These are phyloP conservation scores for Geotrichum australiense DNA, from an alignment of 1,139 yeast genomes.

Conservation along the genomic window DNA sequence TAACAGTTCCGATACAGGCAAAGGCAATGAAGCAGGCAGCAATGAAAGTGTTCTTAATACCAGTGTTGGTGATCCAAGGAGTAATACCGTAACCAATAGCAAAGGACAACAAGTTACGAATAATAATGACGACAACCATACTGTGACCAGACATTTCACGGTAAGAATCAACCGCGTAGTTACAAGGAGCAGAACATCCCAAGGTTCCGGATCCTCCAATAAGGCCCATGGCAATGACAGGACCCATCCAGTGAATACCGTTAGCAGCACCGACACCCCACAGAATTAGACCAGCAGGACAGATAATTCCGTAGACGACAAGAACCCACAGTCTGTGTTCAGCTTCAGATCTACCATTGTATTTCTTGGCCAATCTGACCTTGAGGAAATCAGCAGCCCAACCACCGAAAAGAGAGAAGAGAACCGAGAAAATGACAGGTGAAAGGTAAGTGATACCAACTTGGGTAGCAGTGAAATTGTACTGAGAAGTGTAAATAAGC, in stretches of 20 bases:
- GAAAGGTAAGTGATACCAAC: constrained; percentile 78
- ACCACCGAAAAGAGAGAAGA: constrained; percentile 58
- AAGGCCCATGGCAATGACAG: constrained; percentile 34
- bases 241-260: constrained; percentile 51
- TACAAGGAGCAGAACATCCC: constrained; percentile 47
- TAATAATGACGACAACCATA: constrained; percentile 39
- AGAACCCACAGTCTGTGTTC: constrained; percentile 70
- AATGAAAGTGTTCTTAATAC: constrained; percentile 42
- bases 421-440: constrained; percentile 63
- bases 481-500: constrained; percentile 48
- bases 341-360: constrained; percentile 66
- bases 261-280: constrained; percentile 75
- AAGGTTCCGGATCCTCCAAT: constrained; percentile 48
- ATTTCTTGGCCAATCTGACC: constrained; percentile 58
- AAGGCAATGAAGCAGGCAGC: constrained; percentile 41
- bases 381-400: constrained; percentile 52
- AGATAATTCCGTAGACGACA: constrained; percentile 53
- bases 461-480: constrained; percentile 60
- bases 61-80: constrained; percentile 42
- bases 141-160: constrained; percentile 49
- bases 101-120: constrained; percentile 39
- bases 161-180: constrained; percentile 50
- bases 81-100: constrained; percentile 46
- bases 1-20: constrained; percentile 39
- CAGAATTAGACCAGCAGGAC: constrained; percentile 66